phyloP scores from a whole-genome alignment of 2,329 filamentous ascomycete species.

The Hawksworthiomyces lignivorus region DNA sequence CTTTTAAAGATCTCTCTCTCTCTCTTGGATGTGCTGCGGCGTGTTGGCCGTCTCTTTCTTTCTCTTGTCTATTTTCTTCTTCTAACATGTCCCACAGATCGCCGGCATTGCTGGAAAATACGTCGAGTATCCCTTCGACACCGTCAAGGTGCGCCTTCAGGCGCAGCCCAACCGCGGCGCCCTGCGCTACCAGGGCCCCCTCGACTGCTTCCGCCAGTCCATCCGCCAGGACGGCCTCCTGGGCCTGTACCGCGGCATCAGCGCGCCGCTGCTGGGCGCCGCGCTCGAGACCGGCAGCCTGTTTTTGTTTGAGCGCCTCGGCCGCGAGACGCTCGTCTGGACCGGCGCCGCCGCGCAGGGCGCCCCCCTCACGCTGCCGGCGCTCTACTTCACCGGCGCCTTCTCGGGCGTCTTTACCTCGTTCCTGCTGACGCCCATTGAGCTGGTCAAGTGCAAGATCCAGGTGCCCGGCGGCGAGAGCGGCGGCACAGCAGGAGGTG shows the following conservation, averaged over 20 bases:
- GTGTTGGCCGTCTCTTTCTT: no score
- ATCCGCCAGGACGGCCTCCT: conserved; percentile 69
- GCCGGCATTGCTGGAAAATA: conserved; percentile 89
- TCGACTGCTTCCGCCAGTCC: conserved; percentile 91
- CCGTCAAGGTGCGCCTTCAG: conserved; percentile 92
- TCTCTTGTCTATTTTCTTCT: no score
- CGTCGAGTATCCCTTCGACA: conserved; percentile 98
- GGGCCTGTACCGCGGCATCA: conserved; percentile 87
- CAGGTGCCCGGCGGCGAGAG: conserved; percentile 59
- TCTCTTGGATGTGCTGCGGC: no score
- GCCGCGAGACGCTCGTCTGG: conserved; percentile 57
- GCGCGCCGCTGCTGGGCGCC: conserved; percentile 80
- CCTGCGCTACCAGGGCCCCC: conserved; percentile 71
- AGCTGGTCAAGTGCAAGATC: conserved; percentile 97
- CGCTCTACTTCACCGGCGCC: conserved; percentile 72
- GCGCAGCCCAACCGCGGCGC: conserved; percentile 85
- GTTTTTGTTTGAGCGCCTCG: conserved; percentile 81
- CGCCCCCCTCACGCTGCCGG: conserved; percentile 62
- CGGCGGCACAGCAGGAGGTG: no score
- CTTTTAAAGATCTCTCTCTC: background rate
- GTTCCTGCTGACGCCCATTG: conserved; percentile 85
- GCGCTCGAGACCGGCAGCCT: conserved; percentile 87
- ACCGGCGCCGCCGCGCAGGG: conserved; percentile 41
- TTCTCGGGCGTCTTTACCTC: conserved; percentile 85
- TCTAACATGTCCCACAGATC: conserved; percentile 36